Evolutionary conservation across 2,329 filamentous ascomycete genomes (phyloP), one percentile per base, ranked within the genome.

Genomic region (Meredithiella fracta): DNA sequence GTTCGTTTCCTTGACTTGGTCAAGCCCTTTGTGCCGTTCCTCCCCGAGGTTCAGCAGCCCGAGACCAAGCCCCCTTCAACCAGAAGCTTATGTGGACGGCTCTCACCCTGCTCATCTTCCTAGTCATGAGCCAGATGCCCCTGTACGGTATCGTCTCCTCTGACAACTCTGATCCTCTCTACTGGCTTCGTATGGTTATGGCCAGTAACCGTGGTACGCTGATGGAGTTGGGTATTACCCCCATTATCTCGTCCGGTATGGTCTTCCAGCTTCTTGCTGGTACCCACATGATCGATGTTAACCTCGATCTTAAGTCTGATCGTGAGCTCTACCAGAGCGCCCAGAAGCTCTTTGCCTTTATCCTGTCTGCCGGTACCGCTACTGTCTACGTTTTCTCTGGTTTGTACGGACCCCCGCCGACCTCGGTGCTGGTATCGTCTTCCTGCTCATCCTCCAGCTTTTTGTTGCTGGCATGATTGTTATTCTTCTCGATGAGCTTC

Each of bases 71-170:
- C 95, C 59, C 88, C 90, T 98, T 98, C 83, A 94, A 97, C 79
- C 92, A 97, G 73, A 90, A 91, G 78, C 75, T 92, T 76, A 91
- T 91, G 86, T 92, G 86, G 86, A 92, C 86, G 62, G 86, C 85
- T 69, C 82, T 91, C 70, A 97, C 92, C 62, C 81, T 98, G 65
- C 77, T 98, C 71, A 94, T 97, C 75, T 98, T 98, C 82, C 76
- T 98, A 79, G 89, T 98, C 73, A 98, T 98, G 92, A 96, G 89
- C 76, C 92, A 96, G 76, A 97, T 98, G 92, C 90, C 92, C 62
- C 76, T 92, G 61, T 98, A 98, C 75, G 92, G 92, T 73, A 98
- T 98, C 72, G 94, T 98, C 68, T 98, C 92, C 57, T 98, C 92
- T 66, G 86, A 92, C 73, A 96, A 89, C 65, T 97, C 92, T 60